These are phyloP conservation scores for Delphinella strobiligena DNA, from an alignment of 2,329 filamentous ascomycete species.

Conservation along the genomic window DNA sequence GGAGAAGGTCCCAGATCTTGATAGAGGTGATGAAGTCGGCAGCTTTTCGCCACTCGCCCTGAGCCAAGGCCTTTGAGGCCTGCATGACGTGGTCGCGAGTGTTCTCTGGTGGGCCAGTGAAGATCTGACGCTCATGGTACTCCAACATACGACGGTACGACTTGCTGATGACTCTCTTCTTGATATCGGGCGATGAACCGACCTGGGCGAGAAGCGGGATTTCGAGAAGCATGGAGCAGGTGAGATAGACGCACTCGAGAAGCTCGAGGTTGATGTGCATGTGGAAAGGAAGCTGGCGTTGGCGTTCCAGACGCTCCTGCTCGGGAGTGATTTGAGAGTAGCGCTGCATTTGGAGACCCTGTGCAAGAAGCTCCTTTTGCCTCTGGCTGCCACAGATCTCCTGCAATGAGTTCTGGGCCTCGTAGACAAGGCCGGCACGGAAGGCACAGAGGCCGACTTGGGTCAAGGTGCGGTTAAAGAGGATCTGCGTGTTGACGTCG, in stretches of 20 bases:
- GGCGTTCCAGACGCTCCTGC: constrained; percentile 92
- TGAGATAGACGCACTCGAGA: constrained; percentile 95
- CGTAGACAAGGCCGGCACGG: constrained; percentile 91
- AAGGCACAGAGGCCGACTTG: constrained; percentile 98
- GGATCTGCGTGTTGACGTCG: constrained; percentile 91
- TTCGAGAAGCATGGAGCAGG: constrained; percentile 97
- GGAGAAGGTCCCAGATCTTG: constrained; percentile 99
- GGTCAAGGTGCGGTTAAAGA: constrained; percentile 96
- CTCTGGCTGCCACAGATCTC: constrained; percentile 96
- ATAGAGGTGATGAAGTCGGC: constrained; percentile 90
- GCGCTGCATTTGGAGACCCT: constrained; percentile 96
- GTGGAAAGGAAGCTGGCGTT: constrained; percentile 96
- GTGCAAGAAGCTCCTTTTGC: constrained; percentile 94
- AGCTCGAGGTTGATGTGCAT: constrained; percentile 99
- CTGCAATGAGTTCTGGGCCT: constrained; percentile 93
- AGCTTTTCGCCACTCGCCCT: constrained; percentile 97
- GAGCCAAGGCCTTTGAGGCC: constrained; percentile 89
- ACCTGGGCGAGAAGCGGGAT: constrained; percentile 95
- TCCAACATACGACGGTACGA: constrained; percentile 98
- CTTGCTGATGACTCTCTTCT: constrained; percentile 97
- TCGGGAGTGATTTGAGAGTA: constrained; percentile 94
- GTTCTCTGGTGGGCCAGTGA: constrained; percentile 96
- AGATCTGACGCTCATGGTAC: constrained; percentile 98
- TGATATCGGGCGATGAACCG: constrained; percentile 89
- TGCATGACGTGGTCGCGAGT: constrained; percentile 99